Base-by-base conservation (phyloP, 2,329 filamentous ascomycete species). In the Trichocomaceae sp. region DNA sequence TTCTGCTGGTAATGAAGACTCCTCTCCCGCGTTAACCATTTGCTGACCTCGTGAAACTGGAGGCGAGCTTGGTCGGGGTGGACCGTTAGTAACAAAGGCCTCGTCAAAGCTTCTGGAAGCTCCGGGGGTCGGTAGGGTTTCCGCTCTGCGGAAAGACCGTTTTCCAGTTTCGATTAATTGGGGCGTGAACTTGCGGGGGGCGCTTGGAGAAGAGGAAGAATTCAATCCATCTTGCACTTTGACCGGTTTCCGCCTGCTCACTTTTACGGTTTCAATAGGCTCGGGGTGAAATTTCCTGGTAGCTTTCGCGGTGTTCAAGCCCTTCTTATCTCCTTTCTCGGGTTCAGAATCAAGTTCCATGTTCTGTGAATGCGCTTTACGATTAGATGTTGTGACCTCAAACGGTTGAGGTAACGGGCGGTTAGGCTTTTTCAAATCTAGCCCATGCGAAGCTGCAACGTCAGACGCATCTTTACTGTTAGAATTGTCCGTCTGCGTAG, bases 81-180 rank as follows among this genome's bases (percentile, higher is more conserved):
- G 19, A n/a, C 35, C 22, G 17, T 22, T 37, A 26, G 29, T 22
- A 17, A 15, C 37, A 83, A 54, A 84, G 85, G 65, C 31, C 42
- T 86, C 35, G 87, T 90, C 72, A 85, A 88, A 71, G 88, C 84
- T 56, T 80, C 79, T 10, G 81, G 83, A 52, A 77, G 78, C 20
- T 82, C 29, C 84, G 10, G 81, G 19, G 84, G 83, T 5, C 78
- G 79, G 55, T 3, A 46, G 29, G 1, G 78, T 70, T 62, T 90
- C 85, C 19, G 83, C 83, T 15, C 80, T 80, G 63, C 83, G 83
- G 59, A 86, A 83, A 33, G 84, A 83, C 52, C 90, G 80, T 62
- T 84, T 83, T 3, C 86, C 86, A 2, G 88, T 91, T 70, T 92
- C 89, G 58, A 95, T 85, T 54, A 95, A 76, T 64, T 92, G 86